Evolutionary conservation across 495 filamentous ascomycete species (phyloP).

Genomic region (Schizothecium vesticola): DNA sequence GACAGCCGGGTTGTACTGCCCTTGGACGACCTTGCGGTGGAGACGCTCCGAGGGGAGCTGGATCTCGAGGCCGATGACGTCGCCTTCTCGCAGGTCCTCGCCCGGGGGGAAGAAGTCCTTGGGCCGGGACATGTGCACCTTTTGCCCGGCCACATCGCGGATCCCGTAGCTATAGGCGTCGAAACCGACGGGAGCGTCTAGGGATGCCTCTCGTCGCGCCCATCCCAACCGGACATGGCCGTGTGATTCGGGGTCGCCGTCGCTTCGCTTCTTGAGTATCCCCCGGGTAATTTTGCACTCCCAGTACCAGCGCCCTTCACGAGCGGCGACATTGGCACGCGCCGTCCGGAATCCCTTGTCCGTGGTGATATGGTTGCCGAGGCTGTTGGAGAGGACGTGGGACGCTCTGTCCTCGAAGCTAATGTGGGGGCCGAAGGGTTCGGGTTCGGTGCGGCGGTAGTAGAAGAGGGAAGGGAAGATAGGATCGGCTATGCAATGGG

Average conservation of each 20-base stretch:
- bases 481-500: constrained; percentile 83
- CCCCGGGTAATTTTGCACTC: constrained; percentile 82
- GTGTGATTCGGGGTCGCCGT: constrained; percentile 36
- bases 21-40: constrained; percentile 83
- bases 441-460: constrained; percentile 80
- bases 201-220: constrained; percentile 80
- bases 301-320: constrained; percentile 92
- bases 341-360: constrained; percentile 80
- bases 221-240: constrained; percentile 89
- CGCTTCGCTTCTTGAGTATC: constrained; percentile 37
- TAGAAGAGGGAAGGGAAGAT: constrained; percentile 81
- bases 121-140: constrained; percentile 87
- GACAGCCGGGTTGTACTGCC: constrained; percentile 77
- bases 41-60: constrained; percentile 75
- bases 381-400: constrained; percentile 61
- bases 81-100: constrained; percentile 70
- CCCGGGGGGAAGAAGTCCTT: constrained; percentile 76
- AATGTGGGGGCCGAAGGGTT: constrained; percentile 73
- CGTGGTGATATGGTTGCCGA: constrained; percentile 59
- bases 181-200: constrained; percentile 90
- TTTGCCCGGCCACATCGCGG: constrained; percentile 81
- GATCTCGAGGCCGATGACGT: constrained; percentile 93
- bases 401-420: constrained; percentile 88
- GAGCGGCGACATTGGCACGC: constrained; percentile 80
- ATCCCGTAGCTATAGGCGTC: constrained; percentile 96